These are phyloP conservation scores for Pestalotiopsis sp. DNA, from an alignment of 2,329 filamentous ascomycete genomes.

Conservation along the genomic window DNA sequence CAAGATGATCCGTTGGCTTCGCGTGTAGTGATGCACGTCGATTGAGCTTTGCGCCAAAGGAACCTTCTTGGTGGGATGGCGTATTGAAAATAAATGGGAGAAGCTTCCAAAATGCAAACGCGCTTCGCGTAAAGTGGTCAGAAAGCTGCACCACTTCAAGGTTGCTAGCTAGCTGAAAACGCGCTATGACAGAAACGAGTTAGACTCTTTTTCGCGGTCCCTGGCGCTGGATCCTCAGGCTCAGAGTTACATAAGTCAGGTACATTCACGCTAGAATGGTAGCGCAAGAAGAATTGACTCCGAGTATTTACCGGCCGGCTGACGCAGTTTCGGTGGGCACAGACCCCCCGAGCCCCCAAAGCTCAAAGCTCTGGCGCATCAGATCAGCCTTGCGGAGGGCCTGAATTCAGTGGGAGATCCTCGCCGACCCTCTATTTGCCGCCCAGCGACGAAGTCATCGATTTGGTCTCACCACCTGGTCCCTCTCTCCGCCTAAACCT, in stretches of 20 bases:
- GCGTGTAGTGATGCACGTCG: neutral
- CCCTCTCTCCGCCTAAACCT: neutral
- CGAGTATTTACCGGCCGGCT: neutral
- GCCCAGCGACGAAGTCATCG: neutral
- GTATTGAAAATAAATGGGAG: neutral
- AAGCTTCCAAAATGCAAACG: conserved; percentile 16
- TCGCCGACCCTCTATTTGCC: conserved; percentile 5
- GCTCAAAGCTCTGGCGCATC: neutral
- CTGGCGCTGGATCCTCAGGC: neutral
- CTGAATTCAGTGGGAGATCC: neutral
- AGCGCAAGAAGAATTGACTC: neutral
- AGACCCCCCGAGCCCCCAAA: neutral
- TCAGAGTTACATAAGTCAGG: neutral
- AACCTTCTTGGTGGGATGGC: neutral
- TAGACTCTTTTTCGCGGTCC: neutral
- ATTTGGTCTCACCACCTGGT: neutral
- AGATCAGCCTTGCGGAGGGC: conserved; percentile 1
- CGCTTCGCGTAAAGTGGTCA: conserved; percentile 31
- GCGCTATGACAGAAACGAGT: neutral
- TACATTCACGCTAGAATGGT: too few species aligned
- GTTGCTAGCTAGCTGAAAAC: conserved; percentile 1
- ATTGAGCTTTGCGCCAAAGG: neutral
- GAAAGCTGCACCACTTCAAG: neutral
- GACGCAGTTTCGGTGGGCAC: neutral
- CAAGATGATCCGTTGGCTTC: neutral